Conservation (phyloP, 495 filamentous ascomycete species). For the Podospora didyma region DNA sequence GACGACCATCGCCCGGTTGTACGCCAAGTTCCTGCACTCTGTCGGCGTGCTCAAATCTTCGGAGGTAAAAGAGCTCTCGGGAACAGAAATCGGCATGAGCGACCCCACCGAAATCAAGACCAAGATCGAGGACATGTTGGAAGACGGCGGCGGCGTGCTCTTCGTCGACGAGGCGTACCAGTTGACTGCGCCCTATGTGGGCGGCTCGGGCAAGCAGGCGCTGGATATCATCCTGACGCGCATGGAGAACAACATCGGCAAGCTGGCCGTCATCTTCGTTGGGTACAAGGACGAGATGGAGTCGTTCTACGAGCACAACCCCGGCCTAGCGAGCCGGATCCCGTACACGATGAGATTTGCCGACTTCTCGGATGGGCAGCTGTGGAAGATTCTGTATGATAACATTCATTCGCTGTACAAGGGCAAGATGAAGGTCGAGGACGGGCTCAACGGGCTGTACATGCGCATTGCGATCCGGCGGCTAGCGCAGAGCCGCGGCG, state of each 20-base stretch:
- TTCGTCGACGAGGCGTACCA: slow-evolving; percentile 83
- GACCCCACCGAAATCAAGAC: slow-evolving; percentile 56
- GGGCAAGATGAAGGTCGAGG: slow-evolving; percentile 55
- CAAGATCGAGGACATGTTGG: slow-evolving; percentile 50
- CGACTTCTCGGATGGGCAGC: slow-evolving; percentile 65
- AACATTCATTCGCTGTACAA: slow-evolving; percentile 42
- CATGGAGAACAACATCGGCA: slow-evolving; percentile 70
- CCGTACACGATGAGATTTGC: slow-evolving; percentile 61
- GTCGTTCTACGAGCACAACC: slow-evolving; percentile 73
- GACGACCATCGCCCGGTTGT: slow-evolving; percentile 74
- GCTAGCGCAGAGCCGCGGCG: slow-evolving; percentile 57
- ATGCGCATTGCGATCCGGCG: slow-evolving; percentile 59
- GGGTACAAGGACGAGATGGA: slow-evolving; percentile 81
- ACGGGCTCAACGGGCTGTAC: slow-evolving; percentile 58
- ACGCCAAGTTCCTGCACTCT: slow-evolving; percentile 62
- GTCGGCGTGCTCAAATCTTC: slow-evolving; percentile 52
- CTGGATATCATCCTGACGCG: slow-evolving; percentile 73
- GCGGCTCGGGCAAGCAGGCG: slow-evolving; percentile 51
- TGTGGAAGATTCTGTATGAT: slow-evolving; percentile 56
- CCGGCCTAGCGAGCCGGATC: slow-evolving; percentile 68
- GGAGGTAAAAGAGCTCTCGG: slow-evolving; percentile 63
- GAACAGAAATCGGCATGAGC: slow-evolving; percentile 59
- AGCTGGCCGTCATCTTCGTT: slow-evolving; percentile 71
- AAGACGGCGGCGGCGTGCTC: slow-evolving; percentile 61
- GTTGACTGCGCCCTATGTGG: slow-evolving; percentile 51